Conservation (phyloP, 257 asterid genomes). For the Jacaranda copaia region DNA sequence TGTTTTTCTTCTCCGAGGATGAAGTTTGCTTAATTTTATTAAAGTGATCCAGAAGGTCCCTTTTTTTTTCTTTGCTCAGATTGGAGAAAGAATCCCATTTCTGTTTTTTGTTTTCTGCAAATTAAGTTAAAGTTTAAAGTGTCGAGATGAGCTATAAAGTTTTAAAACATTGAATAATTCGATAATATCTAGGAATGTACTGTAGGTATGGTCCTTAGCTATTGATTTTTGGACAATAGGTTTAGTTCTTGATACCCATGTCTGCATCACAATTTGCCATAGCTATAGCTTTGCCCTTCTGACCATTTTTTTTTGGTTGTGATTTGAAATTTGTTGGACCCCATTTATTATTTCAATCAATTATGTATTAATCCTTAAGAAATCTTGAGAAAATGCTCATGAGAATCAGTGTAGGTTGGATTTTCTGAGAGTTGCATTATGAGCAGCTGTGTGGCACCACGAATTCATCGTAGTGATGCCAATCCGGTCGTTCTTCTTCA, state of each 20-base stretch:
- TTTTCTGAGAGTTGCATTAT: slow-evolving; percentile 61
- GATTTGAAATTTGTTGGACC: not conserved
- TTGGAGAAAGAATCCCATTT: not conserved
- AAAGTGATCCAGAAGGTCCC: not conserved
- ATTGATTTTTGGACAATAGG: not conserved
- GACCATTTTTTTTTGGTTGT: not conserved
- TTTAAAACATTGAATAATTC: not conserved
- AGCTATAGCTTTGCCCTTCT: not conserved
- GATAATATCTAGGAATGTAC: not conserved
- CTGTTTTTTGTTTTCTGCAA: not conserved
- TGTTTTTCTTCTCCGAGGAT: not conserved
- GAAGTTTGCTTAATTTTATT: slow-evolving; percentile 15
- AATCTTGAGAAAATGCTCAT: not conserved
- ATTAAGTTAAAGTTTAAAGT: not conserved
- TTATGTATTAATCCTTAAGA: not conserved
- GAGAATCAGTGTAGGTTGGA: slow-evolving; percentile 44
- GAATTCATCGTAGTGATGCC: slow-evolving; percentile 41
- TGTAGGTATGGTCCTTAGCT: not conserved
- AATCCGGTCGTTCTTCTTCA: slow-evolving; percentile 89
- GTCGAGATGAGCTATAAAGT: not conserved
- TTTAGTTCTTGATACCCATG: slow-evolving; percentile 6
- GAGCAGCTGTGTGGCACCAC: slow-evolving; percentile 89
- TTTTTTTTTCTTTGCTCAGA: not conserved
- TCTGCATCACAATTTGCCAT: slow-evolving; percentile 15
- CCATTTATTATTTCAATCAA: not conserved